A percentile compares a stretch with the other conserved stretches of the same genome.
Evolutionary conservation across 2,329 filamentous ascomycete species (phyloP).

Genomic region (Stylonectria norvegica): DNA sequence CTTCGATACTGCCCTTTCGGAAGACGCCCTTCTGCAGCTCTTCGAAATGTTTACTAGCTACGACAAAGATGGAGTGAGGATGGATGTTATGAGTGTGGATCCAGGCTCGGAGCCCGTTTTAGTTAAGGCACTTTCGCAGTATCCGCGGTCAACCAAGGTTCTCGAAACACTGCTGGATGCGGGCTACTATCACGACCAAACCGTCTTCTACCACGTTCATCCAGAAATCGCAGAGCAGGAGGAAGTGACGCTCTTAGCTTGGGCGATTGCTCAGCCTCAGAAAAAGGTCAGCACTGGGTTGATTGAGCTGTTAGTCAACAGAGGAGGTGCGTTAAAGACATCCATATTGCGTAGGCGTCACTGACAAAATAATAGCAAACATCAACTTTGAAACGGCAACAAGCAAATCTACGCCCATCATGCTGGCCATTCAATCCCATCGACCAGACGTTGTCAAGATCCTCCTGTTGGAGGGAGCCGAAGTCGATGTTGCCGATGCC

Average conservation of each 20-base stretch:
- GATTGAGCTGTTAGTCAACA: constrained; percentile 54
- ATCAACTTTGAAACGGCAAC: constrained; percentile 52
- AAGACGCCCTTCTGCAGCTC: constrained; percentile 49
- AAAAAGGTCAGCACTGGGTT: constrained; percentile 59
- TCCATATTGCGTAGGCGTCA: not conserved
- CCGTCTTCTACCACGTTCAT: constrained; percentile 40
- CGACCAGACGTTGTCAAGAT: constrained; percentile 56
- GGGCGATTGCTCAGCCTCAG: constrained; percentile 60
- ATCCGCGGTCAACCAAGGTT: constrained; percentile 53
- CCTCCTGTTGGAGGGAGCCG: constrained; percentile 56
- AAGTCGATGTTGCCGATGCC: constrained; percentile 56
- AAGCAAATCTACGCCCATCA: constrained; percentile 55
- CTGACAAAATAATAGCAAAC: constrained; percentile 41
- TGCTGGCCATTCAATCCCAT: constrained; percentile 55
- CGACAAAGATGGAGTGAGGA: constrained; percentile 42
- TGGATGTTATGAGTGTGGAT: constrained; percentile 49
- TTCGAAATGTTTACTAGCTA: constrained; percentile 52
- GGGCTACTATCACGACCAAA: constrained; percentile 59
- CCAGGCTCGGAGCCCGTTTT: constrained; percentile 46
- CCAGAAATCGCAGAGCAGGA: constrained; percentile 50
- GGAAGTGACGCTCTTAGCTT: constrained; percentile 54
- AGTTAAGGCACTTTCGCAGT: constrained; percentile 51
- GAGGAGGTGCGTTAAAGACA: constrained; percentile 29
- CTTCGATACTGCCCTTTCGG: constrained; percentile 48
- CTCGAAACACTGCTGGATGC: constrained; percentile 52